These are phyloP conservation scores for Nicotiana noctiflora DNA, from an alignment of 257 asterid genomes.

Conservation along the genomic window DNA sequence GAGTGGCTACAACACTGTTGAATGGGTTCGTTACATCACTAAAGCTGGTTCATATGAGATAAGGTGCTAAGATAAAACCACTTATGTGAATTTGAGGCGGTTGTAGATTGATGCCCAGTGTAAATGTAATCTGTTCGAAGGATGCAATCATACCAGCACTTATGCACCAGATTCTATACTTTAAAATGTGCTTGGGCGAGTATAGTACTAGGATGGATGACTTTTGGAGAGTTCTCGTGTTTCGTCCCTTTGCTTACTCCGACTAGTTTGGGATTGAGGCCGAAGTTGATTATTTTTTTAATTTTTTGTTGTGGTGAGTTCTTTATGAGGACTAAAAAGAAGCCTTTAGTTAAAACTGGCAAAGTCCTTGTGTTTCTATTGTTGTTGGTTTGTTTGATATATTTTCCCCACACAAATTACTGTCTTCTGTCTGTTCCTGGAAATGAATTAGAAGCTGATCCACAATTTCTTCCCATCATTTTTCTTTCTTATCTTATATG, in stretches of 20 bases:
- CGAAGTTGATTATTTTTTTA: neutral
- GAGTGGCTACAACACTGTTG: constrained; percentile 98
- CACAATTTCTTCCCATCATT: too few relatives aligned
- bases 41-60: constrained; percentile 99
- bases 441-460: neutral
- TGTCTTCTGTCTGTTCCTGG: neutral
- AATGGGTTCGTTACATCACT: constrained; percentile 98
- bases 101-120: neutral
- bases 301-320: neutral
- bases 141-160: neutral
- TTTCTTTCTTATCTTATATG: too few relatives aligned
- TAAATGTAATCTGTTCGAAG: neutral
- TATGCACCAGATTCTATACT: neutral
- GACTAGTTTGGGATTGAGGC: neutral
- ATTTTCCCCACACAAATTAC: neutral
- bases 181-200: neutral
- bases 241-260: neutral
- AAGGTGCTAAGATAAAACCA: constrained; percentile 53
- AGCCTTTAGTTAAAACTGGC: neutral
- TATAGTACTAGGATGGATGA: neutral
- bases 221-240: neutral
- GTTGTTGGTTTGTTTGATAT: neutral
- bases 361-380: neutral
- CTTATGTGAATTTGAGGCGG: neutral
- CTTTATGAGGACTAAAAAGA: neutral